Percentiles rank a stretch among this genome's conserved stretches.
phyloP scores from a whole-genome alignment of 2,329 filamentous ascomycete species.

The Madurella mycetomatis region DNA sequence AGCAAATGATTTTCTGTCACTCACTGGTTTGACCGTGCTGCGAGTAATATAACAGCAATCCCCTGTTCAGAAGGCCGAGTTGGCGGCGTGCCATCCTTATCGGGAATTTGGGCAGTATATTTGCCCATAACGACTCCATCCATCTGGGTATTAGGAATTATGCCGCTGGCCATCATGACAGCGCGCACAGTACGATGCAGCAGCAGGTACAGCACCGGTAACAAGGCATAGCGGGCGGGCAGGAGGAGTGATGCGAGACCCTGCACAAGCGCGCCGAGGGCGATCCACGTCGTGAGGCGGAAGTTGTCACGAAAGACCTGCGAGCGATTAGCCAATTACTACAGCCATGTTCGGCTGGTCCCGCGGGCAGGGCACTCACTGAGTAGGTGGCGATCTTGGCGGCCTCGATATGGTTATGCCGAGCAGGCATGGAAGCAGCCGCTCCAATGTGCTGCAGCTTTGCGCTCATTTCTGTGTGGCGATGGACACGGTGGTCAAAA shows the following conservation, averaged over 20 bases:
- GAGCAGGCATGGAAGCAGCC: too few species aligned
- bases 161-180: neutral
- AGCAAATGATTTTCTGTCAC: neutral
- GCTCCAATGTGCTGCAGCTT: too few species aligned
- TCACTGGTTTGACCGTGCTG: constrained; percentile 7
- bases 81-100: neutral
- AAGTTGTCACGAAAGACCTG: neutral
- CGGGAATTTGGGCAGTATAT: constrained; percentile 6
- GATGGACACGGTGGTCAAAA: too few species aligned
- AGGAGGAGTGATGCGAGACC: neutral
- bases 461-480: too few species aligned
- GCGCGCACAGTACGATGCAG: neutral
- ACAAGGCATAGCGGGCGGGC: constrained; percentile 2
- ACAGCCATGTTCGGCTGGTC: too few species aligned
- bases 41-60: constrained; percentile 6
- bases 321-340: neutral
- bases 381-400: too few species aligned
- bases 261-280: neutral
- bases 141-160: constrained; percentile 2
- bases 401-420: too few species aligned
- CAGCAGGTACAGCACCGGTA: neutral
- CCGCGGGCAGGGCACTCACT: too few species aligned
- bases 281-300: neutral
- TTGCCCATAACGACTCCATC: constrained; percentile 5
- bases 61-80: neutral